Evolutionary conservation across 2,329 filamentous ascomycete genomes (phyloP), one percentile per base, ranked within the genome.

Genomic region (Alternaria postmessia): DNA sequence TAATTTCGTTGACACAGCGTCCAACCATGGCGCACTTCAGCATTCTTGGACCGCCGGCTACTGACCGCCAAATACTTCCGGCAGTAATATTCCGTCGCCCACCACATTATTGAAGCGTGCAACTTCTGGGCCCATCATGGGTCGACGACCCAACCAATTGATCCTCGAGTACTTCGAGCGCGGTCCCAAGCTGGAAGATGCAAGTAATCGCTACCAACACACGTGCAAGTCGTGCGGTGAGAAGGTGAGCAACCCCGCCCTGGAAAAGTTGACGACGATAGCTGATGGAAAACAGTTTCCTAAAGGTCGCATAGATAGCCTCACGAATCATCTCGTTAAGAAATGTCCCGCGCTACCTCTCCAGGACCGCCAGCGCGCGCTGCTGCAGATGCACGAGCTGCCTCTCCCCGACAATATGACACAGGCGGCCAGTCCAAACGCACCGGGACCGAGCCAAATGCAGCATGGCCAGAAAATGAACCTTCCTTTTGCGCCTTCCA

Each of bases 201-300:
- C 91, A 66, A 95, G 92, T 82, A 97, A 96, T 78, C 88, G 94
- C 59, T 97, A 97, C 75, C 89, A 92, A 70, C 92, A 97, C 75
- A 95, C 91, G 12, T 97, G 93, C 86, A 94, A 91, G 78, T 86
- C 89, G 67, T 96, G 93, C 77, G 92, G 92, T 67, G 91, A 95
- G 79, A 90, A 91, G 69, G 81, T 82, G 54, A 43, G 61, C 59
- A 51, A 55, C 63, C 66, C 62, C 67, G 60, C 64, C 32, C 55
- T 57, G 30, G 54, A 63, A 62, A 65, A 61, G 46, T 57, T 44
- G 49, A 57, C 57, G 54, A 32, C 14, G 20, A 57, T 38, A 48
- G 75, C 68, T 75, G 66, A 75, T 65, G 53, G 51, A 54, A 30
- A 44, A 12, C 63, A 83, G 78, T 97, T 97, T 65, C 91, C 92